These are phyloP conservation scores for Apiospora sp. DNA, from an alignment of 2,329 filamentous ascomycete species.

Conservation along the genomic window DNA sequence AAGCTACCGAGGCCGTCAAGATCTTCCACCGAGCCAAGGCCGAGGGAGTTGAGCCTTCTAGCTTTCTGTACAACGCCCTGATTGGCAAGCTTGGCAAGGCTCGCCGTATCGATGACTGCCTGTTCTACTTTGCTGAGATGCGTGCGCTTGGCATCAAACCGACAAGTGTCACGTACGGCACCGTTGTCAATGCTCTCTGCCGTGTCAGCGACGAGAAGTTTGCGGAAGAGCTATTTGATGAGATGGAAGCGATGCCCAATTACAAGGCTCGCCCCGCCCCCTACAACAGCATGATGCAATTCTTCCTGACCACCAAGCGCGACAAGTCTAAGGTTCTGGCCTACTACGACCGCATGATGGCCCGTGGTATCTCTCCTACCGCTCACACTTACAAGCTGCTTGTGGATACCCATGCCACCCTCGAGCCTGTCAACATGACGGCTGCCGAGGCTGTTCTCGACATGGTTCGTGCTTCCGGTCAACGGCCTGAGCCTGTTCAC, in stretches of 20 bases:
- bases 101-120: conserved; percentile 94
- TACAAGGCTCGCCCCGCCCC: conserved; percentile 97
- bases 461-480: conserved; percentile 76
- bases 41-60: conserved; percentile 94
- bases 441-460: conserved; percentile 86
- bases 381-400: conserved; percentile 98
- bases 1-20: conserved; percentile 94
- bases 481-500: conserved; percentile 88
- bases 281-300: conserved; percentile 99
- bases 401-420: conserved; percentile 91
- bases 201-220: conserved; percentile 98
- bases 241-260: conserved; percentile 99
- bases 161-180: conserved; percentile 97
- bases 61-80: conserved; percentile 96
- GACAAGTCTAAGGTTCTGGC: conserved; percentile 92
- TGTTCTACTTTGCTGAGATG: conserved; percentile 99
- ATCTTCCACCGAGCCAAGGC: conserved; percentile 94
- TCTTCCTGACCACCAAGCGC: conserved; percentile 96
- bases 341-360: conserved; percentile 95
- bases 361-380: conserved; percentile 86
- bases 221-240: conserved; percentile 96
- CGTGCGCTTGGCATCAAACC: conserved; percentile 89
- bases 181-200: conserved; percentile 96
- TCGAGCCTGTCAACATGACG: conserved; percentile 88
- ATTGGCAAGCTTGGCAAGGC: conserved; percentile 99